Percentiles rank a stretch among this genome's conserved stretches.
Evolutionary conservation across 1,284 basidiomycete genomes (phyloP).

Genomic region (Anthracocystis walkeri): DNA sequence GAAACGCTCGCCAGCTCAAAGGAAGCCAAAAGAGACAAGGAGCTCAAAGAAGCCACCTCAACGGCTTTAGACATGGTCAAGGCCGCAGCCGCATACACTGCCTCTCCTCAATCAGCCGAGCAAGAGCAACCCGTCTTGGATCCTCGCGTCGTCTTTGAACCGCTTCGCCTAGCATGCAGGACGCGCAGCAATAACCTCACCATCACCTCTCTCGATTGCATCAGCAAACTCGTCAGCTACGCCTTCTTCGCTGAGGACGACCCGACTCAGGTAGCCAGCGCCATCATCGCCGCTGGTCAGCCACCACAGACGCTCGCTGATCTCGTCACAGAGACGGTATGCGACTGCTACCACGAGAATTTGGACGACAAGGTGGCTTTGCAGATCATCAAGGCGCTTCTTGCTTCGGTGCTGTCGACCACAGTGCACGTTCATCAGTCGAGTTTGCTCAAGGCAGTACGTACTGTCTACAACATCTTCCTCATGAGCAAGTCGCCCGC

Average conservation of each 20-base stretch:
- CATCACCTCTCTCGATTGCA: slow-evolving; percentile 66
- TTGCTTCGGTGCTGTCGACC: slow-evolving; percentile 65
- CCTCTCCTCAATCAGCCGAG: slow-evolving; percentile 27
- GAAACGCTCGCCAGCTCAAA: slow-evolving; percentile 60
- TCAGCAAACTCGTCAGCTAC: slow-evolving; percentile 68
- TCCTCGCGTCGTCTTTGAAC: slow-evolving; percentile 67
- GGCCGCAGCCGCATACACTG: slow-evolving; percentile 33
- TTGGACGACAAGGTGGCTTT: slow-evolving; percentile 64
- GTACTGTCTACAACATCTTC: slow-evolving; percentile 69
- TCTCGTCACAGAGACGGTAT: slow-evolving; percentile 68
- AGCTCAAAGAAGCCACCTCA: slow-evolving; percentile 58
- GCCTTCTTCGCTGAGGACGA: slow-evolving; percentile 68
- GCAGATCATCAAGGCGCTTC: slow-evolving; percentile 69
- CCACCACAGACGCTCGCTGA: slow-evolving; percentile 60
- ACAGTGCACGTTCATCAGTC: slow-evolving; percentile 66
- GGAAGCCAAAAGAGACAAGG: slow-evolving; percentile 65
- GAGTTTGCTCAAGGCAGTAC: slow-evolving; percentile 71
- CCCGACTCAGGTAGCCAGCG: slow-evolving; percentile 19
- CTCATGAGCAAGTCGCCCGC: slow-evolving; percentile 63
- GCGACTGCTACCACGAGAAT: slow-evolving; percentile 64
- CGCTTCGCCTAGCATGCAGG: slow-evolving; percentile 64
- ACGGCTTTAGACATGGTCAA: slow-evolving; percentile 67
- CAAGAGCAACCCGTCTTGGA: slow-evolving; percentile 57
- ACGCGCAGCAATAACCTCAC: slow-evolving; percentile 62
- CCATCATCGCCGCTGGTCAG: slow-evolving; percentile 33